Evolutionary conservation across 129 eudicot genomes (phyloP).

Genomic region (Centrapalus pauciflorus): DNA sequence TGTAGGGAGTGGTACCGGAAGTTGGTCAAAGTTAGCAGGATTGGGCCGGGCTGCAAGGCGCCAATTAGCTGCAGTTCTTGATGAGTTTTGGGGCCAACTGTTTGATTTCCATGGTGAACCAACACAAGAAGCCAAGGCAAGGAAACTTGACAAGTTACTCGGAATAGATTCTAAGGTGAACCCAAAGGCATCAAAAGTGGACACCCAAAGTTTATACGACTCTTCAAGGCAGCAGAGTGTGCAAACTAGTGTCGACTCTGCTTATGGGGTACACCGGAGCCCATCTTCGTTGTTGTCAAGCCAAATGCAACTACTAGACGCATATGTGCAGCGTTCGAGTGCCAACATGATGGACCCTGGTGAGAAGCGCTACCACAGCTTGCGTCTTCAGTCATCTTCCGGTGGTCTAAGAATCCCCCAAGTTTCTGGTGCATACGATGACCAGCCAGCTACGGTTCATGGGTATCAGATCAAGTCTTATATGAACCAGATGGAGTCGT

Average conservation of each 20-base stretch:
- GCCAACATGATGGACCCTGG: constrained; percentile 42
- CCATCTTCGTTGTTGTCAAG: constrained; percentile 47
- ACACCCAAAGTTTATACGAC: constrained; percentile 35
- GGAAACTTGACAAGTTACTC: constrained; percentile 67
- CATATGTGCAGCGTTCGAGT: constrained; percentile 41
- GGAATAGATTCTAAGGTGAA: constrained; percentile 50
- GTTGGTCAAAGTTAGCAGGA: constrained; percentile 82
- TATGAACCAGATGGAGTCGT: constrained; percentile 46
- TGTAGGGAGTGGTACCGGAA: constrained; percentile 69
- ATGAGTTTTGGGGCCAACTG: constrained; percentile 94
- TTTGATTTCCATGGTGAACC: constrained; percentile 87
- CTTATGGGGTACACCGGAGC: constrained; percentile 37
- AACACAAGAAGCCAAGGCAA: constrained; percentile 66
- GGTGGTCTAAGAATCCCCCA: constrained; percentile 36
- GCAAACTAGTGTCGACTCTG: constrained; percentile 33
- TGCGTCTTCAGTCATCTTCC: constrained; percentile 71
- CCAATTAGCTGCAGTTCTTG: constrained; percentile 72
- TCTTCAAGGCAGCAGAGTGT: constrained; percentile 42
- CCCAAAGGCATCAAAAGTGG: constrained; percentile 49
- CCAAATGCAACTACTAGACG: constrained; percentile 53
- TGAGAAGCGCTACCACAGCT: constrained; percentile 84
- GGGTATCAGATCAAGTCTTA: constrained; percentile 68
- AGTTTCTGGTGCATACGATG: constrained; percentile 33
- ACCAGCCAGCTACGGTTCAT: constrained; percentile 87
- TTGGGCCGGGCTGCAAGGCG: constrained; percentile 93